Evolutionary conservation across 1,139 yeast species (phyloP), one percentile per base, ranked within the genome.

Genomic region (Magnusiomyces tetraspermus): DNA sequence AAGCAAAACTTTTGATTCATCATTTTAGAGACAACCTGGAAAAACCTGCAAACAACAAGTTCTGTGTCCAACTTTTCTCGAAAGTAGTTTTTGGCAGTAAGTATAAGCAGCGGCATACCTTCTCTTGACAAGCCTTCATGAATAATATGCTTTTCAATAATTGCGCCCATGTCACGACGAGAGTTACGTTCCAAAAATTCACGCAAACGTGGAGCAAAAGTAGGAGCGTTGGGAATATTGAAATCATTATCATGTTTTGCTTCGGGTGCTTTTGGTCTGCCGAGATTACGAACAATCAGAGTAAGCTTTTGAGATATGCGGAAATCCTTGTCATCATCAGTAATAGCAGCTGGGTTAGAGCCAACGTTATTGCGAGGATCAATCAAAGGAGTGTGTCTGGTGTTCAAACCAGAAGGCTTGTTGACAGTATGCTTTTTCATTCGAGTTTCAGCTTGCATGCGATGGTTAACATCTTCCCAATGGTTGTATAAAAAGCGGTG

Each of bases 101-200:
- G 64, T 1, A 84, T 80, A 24, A 86, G 70, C 24, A 82, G 74
- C 0, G 95, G 95, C 0, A 79, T 70, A 6, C 95, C 96, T 64
- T 86, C 95, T 47, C 76, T 72, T 51, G 83, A 78, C 21, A 84
- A 78, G 0, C 85, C 78, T 58, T 79, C 87, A 53, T 78, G 82
- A 8, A 85, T 75, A 42, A 83, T 72, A 0, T 78, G 74, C 21
- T 69, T 67, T 24, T 77, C 76, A 26, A 71, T 64, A 2, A 72
- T 63, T 3, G 71, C 67, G 11, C 77, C 79, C 36, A 77, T 69
- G 57, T 81, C 81, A 51, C 76, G 75, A 51, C 77, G 71, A 0
- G 87, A 73, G 71, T 82, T 78, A 57, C 81, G 80, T 26, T 81
- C 76, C 89, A 87, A 83, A 60, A 85, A 85, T 54, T 86, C 95